phyloP scores from a whole-genome alignment of 2,329 filamentous ascomycete genomes.

The Gnomoniopsis sp. region DNA sequence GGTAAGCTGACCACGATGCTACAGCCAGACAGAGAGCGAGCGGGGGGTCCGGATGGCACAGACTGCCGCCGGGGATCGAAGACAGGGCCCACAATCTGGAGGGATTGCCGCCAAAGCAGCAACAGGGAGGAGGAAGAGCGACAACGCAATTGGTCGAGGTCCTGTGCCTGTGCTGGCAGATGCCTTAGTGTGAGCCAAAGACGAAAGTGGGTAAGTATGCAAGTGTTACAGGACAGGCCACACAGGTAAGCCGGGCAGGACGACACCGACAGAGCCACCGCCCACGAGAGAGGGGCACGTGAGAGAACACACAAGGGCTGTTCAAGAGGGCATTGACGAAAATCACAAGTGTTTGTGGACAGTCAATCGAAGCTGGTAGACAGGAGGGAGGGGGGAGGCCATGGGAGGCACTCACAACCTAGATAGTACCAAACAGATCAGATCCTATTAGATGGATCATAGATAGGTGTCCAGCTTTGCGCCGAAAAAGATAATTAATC shows the following conservation, averaged over 20 bases:
- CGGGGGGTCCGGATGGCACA: constrained; percentile 2
- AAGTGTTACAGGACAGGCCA: not conserved
- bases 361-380: too few species aligned
- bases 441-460: too few species aligned
- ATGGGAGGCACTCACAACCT: too few species aligned
- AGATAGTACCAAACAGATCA: too few species aligned
- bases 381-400: too few species aligned
- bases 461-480: too few species aligned
- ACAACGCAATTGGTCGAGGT: constrained; percentile 14
- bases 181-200: constrained; percentile 19
- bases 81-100: constrained; percentile 15
- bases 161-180: constrained; percentile 16
- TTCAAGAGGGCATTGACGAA: too few species aligned
- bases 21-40: not conserved
- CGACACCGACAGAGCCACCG: not conserved
- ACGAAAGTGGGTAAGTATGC: not conserved
- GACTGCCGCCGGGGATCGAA: constrained; percentile 9
- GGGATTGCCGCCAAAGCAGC: constrained; percentile 7
- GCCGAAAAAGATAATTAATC: too few species aligned
- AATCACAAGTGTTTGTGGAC: too few species aligned
- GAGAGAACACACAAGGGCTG: too few species aligned
- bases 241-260: not conserved
- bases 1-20: not conserved
- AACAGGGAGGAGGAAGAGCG: constrained; percentile 1
- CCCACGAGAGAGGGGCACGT: too few species aligned